phyloP scores from a whole-genome alignment of 768 basidiomycete genomes.

The Lentinula raphanica region DNA sequence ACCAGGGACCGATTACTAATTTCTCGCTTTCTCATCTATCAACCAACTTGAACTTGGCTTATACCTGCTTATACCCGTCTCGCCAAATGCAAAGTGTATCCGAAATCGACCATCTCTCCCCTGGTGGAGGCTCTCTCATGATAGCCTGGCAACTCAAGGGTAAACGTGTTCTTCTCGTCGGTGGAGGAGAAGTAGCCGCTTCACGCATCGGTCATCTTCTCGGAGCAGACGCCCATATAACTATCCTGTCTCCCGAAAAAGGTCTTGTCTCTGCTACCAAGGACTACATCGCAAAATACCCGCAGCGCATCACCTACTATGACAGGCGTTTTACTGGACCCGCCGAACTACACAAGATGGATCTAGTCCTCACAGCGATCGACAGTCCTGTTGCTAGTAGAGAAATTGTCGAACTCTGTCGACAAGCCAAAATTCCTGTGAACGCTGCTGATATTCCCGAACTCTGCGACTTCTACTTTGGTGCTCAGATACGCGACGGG shows the following conservation, averaged over 20 bases:
- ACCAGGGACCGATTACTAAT: background rate
- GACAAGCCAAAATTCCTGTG: conserved; percentile 70
- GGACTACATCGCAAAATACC: conserved; percentile 41
- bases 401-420: conserved; percentile 65
- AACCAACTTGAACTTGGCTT: background rate
- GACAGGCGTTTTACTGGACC: conserved; percentile 63
- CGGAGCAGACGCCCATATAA: conserved; percentile 70
- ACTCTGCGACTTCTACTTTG: conserved; percentile 98
- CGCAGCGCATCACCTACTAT: conserved; percentile 59
- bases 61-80: no score
- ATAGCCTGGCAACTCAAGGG: conserved; percentile 89
- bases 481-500: conserved; percentile 84
- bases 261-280: conserved; percentile 62
- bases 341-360: conserved; percentile 61
- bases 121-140: conserved; percentile 70
- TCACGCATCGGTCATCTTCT: conserved; percentile 85
- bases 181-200: conserved; percentile 90
- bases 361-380: conserved; percentile 92
- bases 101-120: conserved; percentile 12
- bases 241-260: conserved; percentile 64
- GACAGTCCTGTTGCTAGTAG: conserved; percentile 73
- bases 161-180: conserved; percentile 84
- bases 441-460: conserved; percentile 97
- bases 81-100: background rate
- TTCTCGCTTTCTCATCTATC: background rate